These are phyloP conservation scores for Trametes punicea DNA, from an alignment of 768 basidiomycete genomes.

Conservation along the genomic window DNA sequence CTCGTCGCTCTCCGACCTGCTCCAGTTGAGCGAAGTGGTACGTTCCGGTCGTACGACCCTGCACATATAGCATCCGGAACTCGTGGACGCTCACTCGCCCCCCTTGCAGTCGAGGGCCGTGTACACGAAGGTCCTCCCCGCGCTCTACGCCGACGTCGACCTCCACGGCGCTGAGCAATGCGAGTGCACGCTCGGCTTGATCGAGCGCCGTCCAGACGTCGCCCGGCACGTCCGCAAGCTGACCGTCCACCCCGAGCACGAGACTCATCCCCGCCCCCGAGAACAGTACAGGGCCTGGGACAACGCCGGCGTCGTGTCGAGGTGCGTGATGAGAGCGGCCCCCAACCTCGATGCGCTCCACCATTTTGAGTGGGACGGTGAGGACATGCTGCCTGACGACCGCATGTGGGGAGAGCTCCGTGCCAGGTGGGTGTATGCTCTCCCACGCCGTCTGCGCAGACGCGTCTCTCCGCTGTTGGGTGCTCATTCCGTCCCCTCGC, in stretches of 20 bases:
- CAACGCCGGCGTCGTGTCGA: constrained; percentile 40
- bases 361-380: constrained; percentile 70
- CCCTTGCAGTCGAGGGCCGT: constrained; percentile 49
- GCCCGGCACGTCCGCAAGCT: constrained; percentile 68
- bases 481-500: neutral
- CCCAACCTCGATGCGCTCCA: constrained; percentile 57
- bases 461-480: neutral
- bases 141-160: constrained; percentile 57
- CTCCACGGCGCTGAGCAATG: constrained; percentile 60
- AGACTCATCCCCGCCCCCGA: neutral
- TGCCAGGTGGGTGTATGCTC: constrained; percentile 56
- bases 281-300: constrained; percentile 27
- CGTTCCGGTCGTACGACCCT: constrained; percentile 29
- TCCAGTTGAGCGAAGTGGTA: constrained; percentile 59
- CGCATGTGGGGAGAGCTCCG: constrained; percentile 79
- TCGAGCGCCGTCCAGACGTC: constrained; percentile 47
- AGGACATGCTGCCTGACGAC: constrained; percentile 56
- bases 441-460: neutral
- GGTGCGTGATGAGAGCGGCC: constrained; percentile 48
- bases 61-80: neutral
- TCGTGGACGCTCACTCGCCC: neutral
- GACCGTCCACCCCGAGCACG: constrained; percentile 40
- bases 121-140: constrained; percentile 49
- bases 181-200: constrained; percentile 61
- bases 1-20: constrained; percentile 48